A percentile compares a stretch with the other conserved stretches of the same genome.
Conservation (phyloP, 164 flowering plant species). For the Nymphaea thermarum region DNA sequence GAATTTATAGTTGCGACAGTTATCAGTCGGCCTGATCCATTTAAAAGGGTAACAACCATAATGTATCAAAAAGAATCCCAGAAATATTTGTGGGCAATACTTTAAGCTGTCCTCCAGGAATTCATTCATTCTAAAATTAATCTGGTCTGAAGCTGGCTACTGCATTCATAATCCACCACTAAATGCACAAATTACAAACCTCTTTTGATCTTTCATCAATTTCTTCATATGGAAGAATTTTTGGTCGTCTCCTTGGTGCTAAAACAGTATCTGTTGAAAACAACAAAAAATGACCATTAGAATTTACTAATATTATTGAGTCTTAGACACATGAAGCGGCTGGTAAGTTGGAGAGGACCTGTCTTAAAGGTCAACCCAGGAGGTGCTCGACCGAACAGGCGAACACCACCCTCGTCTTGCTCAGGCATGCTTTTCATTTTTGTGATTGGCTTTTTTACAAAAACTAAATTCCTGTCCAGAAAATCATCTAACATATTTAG, state of each 20-base stretch:
- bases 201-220: conserved; percentile 71
- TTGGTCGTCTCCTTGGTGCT: conserved; percentile 65
- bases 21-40: too few relatives aligned
- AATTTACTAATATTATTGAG: background rate
- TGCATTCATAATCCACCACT: too few relatives aligned
- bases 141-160: too few relatives aligned
- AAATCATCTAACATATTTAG: conserved; percentile 63
- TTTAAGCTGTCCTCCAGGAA: too few relatives aligned
- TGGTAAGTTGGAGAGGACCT: background rate
- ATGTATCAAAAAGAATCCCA: too few relatives aligned
- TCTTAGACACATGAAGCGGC: background rate
- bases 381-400: conserved; percentile 59
- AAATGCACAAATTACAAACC: conserved; percentile 20
- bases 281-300: background rate
- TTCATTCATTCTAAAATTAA: too few relatives aligned
- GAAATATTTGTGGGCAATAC: too few relatives aligned
- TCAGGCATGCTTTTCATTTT: conserved; percentile 11
- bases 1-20: too few relatives aligned
- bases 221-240: conserved; percentile 46
- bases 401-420: conserved; percentile 38
- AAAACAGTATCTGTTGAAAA: conserved; percentile 40
- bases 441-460: conserved; percentile 22
- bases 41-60: too few relatives aligned
- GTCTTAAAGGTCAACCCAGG: conserved; percentile 59
- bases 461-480: conserved; percentile 49